Percentiles rank a stretch among this genome's conserved stretches.
Conservation (phyloP, 2,329 filamentous ascomycete species). For the Cladophialophora chaetospira region DNA sequence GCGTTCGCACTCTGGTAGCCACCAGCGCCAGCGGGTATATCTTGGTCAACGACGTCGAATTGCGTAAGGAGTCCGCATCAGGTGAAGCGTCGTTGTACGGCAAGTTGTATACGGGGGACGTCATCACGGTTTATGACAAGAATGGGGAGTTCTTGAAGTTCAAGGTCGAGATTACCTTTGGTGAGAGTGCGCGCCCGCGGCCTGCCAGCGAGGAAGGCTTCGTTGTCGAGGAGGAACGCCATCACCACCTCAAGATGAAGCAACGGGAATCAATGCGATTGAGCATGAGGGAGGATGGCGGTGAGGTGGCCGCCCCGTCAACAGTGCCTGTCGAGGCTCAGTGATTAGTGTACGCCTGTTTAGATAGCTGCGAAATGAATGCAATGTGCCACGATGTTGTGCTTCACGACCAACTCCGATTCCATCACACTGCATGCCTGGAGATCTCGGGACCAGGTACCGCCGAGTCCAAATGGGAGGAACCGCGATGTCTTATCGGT, state of each 20-base stretch:
- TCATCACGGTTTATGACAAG: constrained; percentile 69
- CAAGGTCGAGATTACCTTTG: constrained; percentile 50
- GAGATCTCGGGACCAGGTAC: constrained; percentile 2
- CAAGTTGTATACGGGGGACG: constrained; percentile 74
- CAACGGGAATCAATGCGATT: constrained; percentile 25
- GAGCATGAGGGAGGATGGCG: constrained; percentile 19
- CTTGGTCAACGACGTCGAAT: constrained; percentile 69
- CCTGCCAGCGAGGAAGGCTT: constrained; percentile 47
- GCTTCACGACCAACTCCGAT: neutral
- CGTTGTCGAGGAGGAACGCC: constrained; percentile 42
- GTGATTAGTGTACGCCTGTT: neutral
- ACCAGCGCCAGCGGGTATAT: constrained; percentile 79
- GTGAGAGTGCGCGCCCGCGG: constrained; percentile 46
- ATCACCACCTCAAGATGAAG: constrained; percentile 36
- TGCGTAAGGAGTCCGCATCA: constrained; percentile 60
- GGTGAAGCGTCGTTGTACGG: constrained; percentile 60
- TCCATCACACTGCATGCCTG: neutral
- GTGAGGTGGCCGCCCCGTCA: neutral
- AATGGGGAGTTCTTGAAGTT: constrained; percentile 45
- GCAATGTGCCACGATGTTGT: neutral
- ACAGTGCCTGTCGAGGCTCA: constrained; percentile 2
- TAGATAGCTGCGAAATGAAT: constrained; percentile 3
- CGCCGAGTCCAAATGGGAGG: neutral
- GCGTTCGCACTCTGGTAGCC: constrained; percentile 70
- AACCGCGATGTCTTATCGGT: neutral